Percentiles rank a stretch among this genome's conserved stretches.
Evolutionary conservation across 352 stramenopile species (phyloP).

Genomic region (Thraustochytrium sp.): DNA sequence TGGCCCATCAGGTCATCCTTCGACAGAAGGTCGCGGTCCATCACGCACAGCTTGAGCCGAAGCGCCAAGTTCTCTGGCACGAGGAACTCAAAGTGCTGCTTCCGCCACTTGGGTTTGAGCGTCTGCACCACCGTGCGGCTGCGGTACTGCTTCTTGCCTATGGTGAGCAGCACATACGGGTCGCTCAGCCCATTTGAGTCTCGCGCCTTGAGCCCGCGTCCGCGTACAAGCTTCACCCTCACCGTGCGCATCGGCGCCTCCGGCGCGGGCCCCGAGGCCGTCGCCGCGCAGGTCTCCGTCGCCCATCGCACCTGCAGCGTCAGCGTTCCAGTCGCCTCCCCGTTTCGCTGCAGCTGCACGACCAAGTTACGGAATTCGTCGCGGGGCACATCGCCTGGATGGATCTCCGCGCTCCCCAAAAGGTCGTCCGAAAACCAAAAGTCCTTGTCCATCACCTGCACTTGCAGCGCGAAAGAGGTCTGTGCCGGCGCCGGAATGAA

Average conservation of each 20-base stretch:
- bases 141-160: neutral
- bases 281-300: neutral
- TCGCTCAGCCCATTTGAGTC: neutral
- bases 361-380: neutral
- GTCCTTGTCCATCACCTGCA: conserved; percentile 1
- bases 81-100: conserved; percentile 17
- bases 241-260: neutral
- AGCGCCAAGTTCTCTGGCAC: no score
- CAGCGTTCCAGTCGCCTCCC: no score
- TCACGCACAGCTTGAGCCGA: neutral
- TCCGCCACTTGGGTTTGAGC: neutral
- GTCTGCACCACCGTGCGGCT: neutral
- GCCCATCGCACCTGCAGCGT: no score
- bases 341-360: neutral
- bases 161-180: neutral
- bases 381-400: neutral
- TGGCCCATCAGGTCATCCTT: conserved; percentile 3
- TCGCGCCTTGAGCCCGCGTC: neutral
- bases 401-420: neutral
- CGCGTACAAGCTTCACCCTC: conserved; percentile 9
- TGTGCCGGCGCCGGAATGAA: neutral
- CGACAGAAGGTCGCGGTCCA: neutral
- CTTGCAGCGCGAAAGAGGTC: neutral
- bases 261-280: neutral
- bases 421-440: neutral